Evolutionary conservation across 1,139 yeast genomes (phyloP), one percentile per base, ranked within the genome.

Genomic region (Scheffersomyces lignicola): DNA sequence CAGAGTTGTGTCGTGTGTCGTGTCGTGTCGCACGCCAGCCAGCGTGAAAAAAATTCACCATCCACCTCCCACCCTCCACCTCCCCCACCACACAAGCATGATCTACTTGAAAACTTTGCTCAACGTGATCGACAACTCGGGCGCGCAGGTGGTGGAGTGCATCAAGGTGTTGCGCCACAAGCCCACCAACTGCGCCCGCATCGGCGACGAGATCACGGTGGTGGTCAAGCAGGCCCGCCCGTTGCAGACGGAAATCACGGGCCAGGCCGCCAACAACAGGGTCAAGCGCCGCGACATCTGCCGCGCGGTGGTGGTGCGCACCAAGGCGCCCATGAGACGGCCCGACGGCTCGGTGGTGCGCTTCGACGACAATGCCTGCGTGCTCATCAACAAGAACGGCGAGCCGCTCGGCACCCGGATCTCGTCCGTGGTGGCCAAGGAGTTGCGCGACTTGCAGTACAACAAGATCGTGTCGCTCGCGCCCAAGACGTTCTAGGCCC

Each of bases 361-460:
- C 48, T 92, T 92, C 56, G 97, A 92, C 57, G 99, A 92, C 62
- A 92, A 92, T 60, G 98, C 98, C 1, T 90, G 97, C 67, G 97
- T 94, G 24, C 74, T 92, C 55, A 78, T 92, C 43, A 90, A 92
- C 65, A 89, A 89, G 63, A 83, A 82, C 46, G 88, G 89, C 18
- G 98, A 94, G 55, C 97, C 97, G 7, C 73, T 92, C 37, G 99
- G 98, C 9, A 85, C 97, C 24, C 83, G 98, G 74, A 88, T 92
- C 24, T 77, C 87, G 37, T 83, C 92, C 26, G 95, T 87, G 35
- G 97, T 92, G 21, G 96, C 97, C 27, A 85, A 87, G 60, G 97
- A 92, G 61, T 76, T 92, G 45, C 81, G 83, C 65, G 88, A 85
- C 44, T 81, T 80, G 64, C 85, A 88, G 43, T 89, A 76, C 62